phyloP scores from a whole-genome alignment of 495 filamentous ascomycete genomes.

The Elasticomyces elasticus region DNA sequence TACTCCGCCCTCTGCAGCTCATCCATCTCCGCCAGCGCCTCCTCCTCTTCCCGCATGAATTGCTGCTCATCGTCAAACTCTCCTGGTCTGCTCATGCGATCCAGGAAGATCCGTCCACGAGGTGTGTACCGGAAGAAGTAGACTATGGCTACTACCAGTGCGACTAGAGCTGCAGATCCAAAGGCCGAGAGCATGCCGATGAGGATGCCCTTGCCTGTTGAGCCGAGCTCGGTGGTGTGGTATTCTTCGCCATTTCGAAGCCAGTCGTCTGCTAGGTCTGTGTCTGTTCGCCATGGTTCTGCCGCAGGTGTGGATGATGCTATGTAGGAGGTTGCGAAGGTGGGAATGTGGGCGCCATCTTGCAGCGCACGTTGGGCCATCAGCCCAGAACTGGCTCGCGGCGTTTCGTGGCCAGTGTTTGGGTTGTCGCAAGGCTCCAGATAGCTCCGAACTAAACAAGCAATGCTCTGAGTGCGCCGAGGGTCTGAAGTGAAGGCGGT shows the following conservation, averaged over 20 bases:
- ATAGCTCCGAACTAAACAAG: too few species aligned
- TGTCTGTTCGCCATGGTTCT: background rate
- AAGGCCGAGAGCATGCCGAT: conserved; percentile 96
- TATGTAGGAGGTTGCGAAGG: conserved; percentile 17
- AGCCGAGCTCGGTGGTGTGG: conserved; percentile 21
- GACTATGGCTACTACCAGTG: conserved; percentile 68
- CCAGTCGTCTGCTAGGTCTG: background rate
- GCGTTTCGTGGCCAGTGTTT: too few species aligned
- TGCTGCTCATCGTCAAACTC: conserved; percentile 97
- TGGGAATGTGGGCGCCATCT: conserved; percentile 7
- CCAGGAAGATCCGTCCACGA: conserved; percentile 81
- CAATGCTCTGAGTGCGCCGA: too few species aligned
- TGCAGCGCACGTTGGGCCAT: conserved; percentile 12
- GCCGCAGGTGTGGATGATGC: background rate
- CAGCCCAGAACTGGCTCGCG: too few species aligned
- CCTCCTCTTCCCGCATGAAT: conserved; percentile 82
- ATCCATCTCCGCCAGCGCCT: conserved; percentile 92
- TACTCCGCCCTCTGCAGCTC: conserved; percentile 85
- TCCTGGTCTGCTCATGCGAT: conserved; percentile 85
- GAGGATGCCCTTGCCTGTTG: conserved; percentile 70
- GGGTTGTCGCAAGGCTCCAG: too few species aligned
- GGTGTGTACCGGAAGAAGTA: conserved; percentile 92
- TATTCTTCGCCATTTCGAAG: background rate
- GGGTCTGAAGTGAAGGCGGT: too few species aligned
- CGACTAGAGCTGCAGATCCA: conserved; percentile 77